Evolutionary conservation across 2,329 filamentous ascomycete species (phyloP).

Genomic region (Pseudogymnoascus sp.): DNA sequence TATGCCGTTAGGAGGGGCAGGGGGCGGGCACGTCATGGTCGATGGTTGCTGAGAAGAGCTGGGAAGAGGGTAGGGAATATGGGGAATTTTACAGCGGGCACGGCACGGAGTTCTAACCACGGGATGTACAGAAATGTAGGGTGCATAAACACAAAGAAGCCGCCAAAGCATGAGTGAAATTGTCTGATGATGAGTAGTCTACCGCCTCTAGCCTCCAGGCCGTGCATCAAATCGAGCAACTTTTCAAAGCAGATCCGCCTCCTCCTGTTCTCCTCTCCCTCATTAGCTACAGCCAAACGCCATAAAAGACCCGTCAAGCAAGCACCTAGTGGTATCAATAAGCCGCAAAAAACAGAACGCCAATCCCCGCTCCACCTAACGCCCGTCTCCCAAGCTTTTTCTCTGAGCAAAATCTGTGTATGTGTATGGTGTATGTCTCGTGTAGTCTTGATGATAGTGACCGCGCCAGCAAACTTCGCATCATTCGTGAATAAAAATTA

Average conservation of each 20-base stretch:
- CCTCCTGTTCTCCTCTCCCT: neutral
- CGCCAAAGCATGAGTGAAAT: neutral
- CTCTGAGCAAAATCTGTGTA: neutral
- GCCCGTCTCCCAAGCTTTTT: neutral
- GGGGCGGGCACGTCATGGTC: too few relatives aligned
- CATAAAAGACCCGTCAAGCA: neutral
- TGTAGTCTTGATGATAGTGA: neutral
- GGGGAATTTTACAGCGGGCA: neutral
- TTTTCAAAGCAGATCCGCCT: neutral
- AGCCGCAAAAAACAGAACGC: neutral
- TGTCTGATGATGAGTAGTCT: constrained; percentile 1
- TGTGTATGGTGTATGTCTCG: constrained; percentile 6
- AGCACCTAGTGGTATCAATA: constrained; percentile 1
- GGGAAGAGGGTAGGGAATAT: neutral
- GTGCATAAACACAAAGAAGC: neutral
- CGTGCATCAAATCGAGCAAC: neutral
- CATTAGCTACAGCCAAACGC: neutral
- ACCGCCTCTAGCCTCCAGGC: neutral
- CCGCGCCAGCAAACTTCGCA: neutral
- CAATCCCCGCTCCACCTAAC: neutral
- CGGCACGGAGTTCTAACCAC: neutral
- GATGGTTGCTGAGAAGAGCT: neutral
- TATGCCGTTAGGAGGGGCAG: neutral
- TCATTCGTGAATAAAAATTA: constrained; percentile 6
- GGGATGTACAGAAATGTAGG: neutral